Base-by-base conservation (phyloP, 169 alveolate species). In the Cryptosporidium ryanae region DNA sequence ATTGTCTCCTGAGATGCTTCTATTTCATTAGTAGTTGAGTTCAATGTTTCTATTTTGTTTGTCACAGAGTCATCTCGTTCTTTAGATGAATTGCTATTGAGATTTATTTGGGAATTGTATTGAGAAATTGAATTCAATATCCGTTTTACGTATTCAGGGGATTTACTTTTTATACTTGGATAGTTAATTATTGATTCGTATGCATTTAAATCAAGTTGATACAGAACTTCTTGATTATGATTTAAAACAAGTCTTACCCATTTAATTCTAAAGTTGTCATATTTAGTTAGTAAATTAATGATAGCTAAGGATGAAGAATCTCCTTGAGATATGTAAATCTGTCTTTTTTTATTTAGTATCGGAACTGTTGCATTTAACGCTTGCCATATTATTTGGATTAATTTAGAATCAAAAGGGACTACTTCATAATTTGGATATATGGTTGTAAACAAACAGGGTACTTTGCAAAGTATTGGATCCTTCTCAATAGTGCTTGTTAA, bases 141-240 rank as follows among this genome's bases (percentile, higher is more conserved):
- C n/a, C 21, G 38, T 29, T 76, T 49, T 38, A 76, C 64, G 34
- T 76, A 76, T 21, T 57, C 71, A 21, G 87, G 87, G 3, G 87
- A 76, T 44, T 76, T 76, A 50, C 25, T 76, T 65, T 76, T 76
- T 21, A 76, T 76, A 17, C 57, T 55, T 6, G 87, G 87, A 38
- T 59, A 76, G 54, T 55, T 76, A 0, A 52, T 76, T 12, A 76
- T 76, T 32, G 71, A 31, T 43, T 76, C 87, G 59, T 55, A 76
- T 2, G 87, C 87, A 43, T 76, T 76, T 12, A 76, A 46, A 18
- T 76, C 71, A 48, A 76, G 63, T 76, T 76, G 87, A 43, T 76
- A 76, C 25, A 59, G 12, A 8, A 70, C 87, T 59, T 76, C 87
- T 27, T 76, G 68, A 32, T 76, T 76, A 64, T 76, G 87, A 31